Evolutionary conservation across 2,329 filamentous ascomycete genomes (phyloP).

Genomic region (Pleurostoma richardsiae): DNA sequence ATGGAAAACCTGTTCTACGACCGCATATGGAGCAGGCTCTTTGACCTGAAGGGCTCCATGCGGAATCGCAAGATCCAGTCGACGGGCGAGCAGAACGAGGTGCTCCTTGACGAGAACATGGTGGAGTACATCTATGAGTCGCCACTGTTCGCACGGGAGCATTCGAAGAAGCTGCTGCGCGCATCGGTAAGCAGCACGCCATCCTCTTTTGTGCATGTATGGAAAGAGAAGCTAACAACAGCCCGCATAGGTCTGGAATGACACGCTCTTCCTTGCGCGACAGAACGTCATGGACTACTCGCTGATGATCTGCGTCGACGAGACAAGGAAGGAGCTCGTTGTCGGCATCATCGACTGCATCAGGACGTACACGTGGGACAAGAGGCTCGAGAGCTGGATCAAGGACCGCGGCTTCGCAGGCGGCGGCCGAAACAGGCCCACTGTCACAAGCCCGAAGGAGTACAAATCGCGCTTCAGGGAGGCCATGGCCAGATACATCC

Average conservation of each 20-base stretch:
- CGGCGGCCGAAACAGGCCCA: conserved; percentile 76
- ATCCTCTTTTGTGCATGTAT: no score
- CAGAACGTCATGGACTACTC: conserved; percentile 99
- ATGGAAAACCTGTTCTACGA: conserved; percentile 99
- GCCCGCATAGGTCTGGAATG: conserved; percentile 67
- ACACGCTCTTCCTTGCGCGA: conserved; percentile 88
- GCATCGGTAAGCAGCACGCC: conserved; percentile 51
- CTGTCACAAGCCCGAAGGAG: conserved; percentile 94
- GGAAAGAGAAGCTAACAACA: background rate
- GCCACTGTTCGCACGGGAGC: conserved; percentile 89
- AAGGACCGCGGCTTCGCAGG: conserved; percentile 86
- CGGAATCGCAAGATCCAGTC: conserved; percentile 95
- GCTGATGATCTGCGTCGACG: conserved; percentile 96
- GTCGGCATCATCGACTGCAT: conserved; percentile 99
- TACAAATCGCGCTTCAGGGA: conserved; percentile 95
- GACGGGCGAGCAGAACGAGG: conserved; percentile 93
- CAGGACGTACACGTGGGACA: conserved; percentile 98
- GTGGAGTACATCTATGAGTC: conserved; percentile 99
- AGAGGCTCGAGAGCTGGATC: conserved; percentile 99
- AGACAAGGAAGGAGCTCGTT: conserved; percentile 81
- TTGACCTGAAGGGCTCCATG: conserved; percentile 98
- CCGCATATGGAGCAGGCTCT: conserved; percentile 79
- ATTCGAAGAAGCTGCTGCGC: conserved; percentile 88
- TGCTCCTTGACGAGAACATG: conserved; percentile 96
- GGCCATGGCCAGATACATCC: conserved; percentile 82